Conservation (phyloP, 164 flowering plant genomes). For the Paratinospora sagittata region DNA sequence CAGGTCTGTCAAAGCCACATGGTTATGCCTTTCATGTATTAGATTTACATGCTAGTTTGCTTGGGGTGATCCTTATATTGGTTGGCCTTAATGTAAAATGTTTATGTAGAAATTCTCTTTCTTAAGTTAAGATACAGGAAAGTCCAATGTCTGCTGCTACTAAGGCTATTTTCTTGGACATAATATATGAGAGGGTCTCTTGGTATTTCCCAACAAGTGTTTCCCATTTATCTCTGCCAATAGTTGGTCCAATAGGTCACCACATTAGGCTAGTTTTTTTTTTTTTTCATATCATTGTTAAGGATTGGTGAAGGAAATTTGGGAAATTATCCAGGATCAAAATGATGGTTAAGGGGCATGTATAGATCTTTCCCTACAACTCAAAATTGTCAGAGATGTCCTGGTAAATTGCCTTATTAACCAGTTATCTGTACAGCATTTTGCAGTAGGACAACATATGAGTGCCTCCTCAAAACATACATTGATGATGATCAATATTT, state of each 20-base stretch:
- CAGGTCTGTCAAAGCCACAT: constrained; percentile 45
- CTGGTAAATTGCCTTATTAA: neutral
- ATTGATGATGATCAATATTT: neutral
- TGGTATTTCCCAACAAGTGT: neutral
- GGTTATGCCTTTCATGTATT: neutral
- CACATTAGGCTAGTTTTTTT: neutral
- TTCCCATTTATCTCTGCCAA: neutral
- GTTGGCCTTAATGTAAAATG: neutral
- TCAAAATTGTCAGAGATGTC: neutral
- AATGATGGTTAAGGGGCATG: neutral
- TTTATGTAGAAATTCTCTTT: neutral
- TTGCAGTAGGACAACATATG: neutral
- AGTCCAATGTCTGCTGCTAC: neutral
- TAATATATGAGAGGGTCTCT: neutral
- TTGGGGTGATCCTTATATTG: neutral
- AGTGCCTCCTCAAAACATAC: neutral
- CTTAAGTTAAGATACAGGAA: neutral
- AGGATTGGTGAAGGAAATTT: neutral
- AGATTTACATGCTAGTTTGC: neutral
- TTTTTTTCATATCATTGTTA: neutral
- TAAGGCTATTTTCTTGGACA: neutral
- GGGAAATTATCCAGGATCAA: neutral
- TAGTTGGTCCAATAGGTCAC: neutral
- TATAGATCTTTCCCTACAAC: neutral
- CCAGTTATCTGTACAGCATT: neutral